A percentile compares a stretch with the other conserved stretches of the same genome.
Conservation (phyloP, 108 stramenopile species). For the Cyclotella kingstonii region DNA sequence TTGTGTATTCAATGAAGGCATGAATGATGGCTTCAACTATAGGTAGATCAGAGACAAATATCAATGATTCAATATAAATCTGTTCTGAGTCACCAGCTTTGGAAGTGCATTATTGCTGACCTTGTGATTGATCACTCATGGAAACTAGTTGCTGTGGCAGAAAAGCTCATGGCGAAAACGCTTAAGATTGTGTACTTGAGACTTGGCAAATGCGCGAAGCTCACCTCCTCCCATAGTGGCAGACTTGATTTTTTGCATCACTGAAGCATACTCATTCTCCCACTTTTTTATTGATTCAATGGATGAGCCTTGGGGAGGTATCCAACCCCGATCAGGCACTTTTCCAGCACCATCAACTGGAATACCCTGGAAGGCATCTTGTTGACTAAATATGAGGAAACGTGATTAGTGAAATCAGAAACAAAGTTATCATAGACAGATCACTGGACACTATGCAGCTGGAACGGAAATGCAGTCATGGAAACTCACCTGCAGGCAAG, state of each 20-base stretch:
- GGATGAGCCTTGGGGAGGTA: constrained; percentile 15
- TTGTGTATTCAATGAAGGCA: too few relatives aligned
- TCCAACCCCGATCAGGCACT: constrained; percentile 2
- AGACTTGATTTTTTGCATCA: constrained; percentile 16
- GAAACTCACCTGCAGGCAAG: too few relatives aligned
- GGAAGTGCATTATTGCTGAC: too few relatives aligned
- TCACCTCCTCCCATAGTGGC: constrained; percentile 7
- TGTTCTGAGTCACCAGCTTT: too few relatives aligned
- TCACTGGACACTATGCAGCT: too few relatives aligned
- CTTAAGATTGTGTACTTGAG: constrained; percentile 16
- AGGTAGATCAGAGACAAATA: too few relatives aligned
- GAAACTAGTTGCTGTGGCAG: constrained; percentile 3
- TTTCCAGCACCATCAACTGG: constrained; percentile 16
- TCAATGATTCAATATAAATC: too few relatives aligned
- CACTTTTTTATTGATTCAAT: constrained; percentile 9
- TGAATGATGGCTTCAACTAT: too few relatives aligned
- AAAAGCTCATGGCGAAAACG: constrained; percentile 22
- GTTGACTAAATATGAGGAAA: constrained; percentile 7
- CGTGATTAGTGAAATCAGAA: neutral
- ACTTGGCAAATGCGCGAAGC: constrained; percentile 11
- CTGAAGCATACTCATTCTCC: constrained; percentile 5
- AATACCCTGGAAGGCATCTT: constrained; percentile 26
- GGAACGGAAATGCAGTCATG: too few relatives aligned
- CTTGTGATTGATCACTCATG: too few relatives aligned
- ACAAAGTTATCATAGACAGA: constrained; percentile 1